A percentile compares a stretch with the other conserved stretches of the same genome.
Conservation (phyloP, 208 protist species). For the Leishmania braziliensis region DNA sequence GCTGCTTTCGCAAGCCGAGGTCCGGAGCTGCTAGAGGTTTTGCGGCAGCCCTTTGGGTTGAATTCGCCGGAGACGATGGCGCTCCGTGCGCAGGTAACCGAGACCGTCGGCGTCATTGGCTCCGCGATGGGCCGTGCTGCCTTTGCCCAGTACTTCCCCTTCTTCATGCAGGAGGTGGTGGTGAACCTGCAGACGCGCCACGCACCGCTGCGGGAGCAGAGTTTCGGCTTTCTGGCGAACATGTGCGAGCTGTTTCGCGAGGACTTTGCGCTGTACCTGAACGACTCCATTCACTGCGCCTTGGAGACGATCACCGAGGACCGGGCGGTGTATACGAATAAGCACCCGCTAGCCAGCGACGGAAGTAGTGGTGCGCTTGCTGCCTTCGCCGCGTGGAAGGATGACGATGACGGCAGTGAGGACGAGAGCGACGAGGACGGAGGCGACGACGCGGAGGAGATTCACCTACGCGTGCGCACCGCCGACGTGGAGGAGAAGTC, state of each 20-base stretch:
- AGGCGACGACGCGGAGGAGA: constrained; percentile 62
- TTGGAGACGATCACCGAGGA: constrained; percentile 75
- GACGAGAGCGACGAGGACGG: constrained; percentile 42
- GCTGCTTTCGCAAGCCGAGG: constrained; percentile 58
- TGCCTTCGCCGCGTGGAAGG: constrained; percentile 28
- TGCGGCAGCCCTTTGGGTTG: constrained; percentile 60
- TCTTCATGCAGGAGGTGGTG: constrained; percentile 72
- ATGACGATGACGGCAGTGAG: constrained; percentile 23
- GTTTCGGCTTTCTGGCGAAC: constrained; percentile 86
- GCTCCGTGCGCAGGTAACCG: constrained; percentile 80
- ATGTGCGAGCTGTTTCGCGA: constrained; percentile 74
- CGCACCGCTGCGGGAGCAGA: constrained; percentile 75
- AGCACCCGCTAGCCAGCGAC: constrained; percentile 59
- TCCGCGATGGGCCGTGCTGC: constrained; percentile 70
- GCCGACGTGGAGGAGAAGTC: constrained; percentile 87
- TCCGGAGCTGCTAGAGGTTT: constrained; percentile 59
- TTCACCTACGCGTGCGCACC: constrained; percentile 72
- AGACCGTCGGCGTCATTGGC: constrained; percentile 79
- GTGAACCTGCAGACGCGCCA: constrained; percentile 57
- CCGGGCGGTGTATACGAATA: constrained; percentile 57
- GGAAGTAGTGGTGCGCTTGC: constrained; percentile 14
- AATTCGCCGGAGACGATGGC: constrained; percentile 57
- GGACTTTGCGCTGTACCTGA: constrained; percentile 67
- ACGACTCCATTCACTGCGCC: constrained; percentile 63
- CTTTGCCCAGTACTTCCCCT: constrained; percentile 67